phyloP scores from a whole-genome alignment of 192 early-diverging fungal species.

The Coemansia sp. region DNA sequence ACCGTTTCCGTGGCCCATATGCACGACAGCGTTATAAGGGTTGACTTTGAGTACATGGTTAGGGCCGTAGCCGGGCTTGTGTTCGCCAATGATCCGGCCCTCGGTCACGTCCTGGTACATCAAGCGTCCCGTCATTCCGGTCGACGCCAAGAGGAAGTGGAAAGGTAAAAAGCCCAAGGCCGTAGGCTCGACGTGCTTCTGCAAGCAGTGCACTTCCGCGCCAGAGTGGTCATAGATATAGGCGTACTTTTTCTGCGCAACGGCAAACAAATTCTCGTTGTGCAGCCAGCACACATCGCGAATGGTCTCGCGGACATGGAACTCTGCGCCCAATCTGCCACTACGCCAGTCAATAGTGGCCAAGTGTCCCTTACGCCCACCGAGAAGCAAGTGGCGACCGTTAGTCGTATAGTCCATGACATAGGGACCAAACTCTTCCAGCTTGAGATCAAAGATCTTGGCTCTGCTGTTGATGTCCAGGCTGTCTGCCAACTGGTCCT shows the following conservation, averaged over 20 bases:
- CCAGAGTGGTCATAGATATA: slow-evolving; percentile 94
- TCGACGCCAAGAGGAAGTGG: slow-evolving; percentile 84
- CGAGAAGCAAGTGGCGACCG: slow-evolving; percentile 71
- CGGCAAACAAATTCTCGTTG: slow-evolving; percentile 90
- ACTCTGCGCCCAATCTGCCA: slow-evolving; percentile 71
- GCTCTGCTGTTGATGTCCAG: slow-evolving; percentile 70
- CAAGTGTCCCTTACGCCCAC: slow-evolving; percentile 81
- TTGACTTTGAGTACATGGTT: slow-evolving; percentile 87
- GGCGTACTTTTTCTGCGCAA: slow-evolving; percentile 91
- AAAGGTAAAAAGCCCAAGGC: slow-evolving; percentile 87
- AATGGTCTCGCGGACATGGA: slow-evolving; percentile 85
- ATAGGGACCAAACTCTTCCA: slow-evolving; percentile 84
- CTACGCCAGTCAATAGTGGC: slow-evolving; percentile 89
- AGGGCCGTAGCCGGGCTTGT: slow-evolving; percentile 70
- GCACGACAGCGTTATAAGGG: slow-evolving; percentile 84
- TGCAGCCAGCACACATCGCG: slow-evolving; percentile 95
- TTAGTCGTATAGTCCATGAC: slow-evolving; percentile 86
- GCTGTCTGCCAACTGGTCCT: slow-evolving; percentile 61
- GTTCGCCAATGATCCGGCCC: slow-evolving; percentile 77
- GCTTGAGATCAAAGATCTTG: slow-evolving; percentile 80
- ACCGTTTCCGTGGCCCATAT: slow-evolving; percentile 87
- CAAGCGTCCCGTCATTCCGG: slow-evolving; percentile 76
- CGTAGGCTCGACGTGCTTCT: slow-evolving; percentile 77
- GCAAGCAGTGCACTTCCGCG: slow-evolving; percentile 84
- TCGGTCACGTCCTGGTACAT: slow-evolving; percentile 95